Evolutionary conservation across 1,139 yeast species (phyloP).

Genomic region (Ogataea hybrid): DNA sequence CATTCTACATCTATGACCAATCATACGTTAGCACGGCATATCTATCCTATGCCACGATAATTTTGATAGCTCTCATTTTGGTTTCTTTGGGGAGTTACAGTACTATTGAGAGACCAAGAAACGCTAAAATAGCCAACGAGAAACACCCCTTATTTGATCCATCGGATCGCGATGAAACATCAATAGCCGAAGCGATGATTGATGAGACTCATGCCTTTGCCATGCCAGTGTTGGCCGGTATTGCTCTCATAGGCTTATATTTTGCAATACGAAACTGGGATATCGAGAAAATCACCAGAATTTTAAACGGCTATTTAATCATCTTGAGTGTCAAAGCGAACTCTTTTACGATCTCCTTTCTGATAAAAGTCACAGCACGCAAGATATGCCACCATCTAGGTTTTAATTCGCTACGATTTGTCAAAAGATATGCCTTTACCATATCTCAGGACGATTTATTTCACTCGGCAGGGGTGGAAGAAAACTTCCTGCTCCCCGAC

Average conservation of each 20-base stretch:
- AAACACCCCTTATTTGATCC: constrained; percentile 45
- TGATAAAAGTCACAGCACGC: constrained; percentile 29
- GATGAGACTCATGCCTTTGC: constrained; percentile 34
- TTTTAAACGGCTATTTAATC: constrained; percentile 36
- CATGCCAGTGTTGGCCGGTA: constrained; percentile 43
- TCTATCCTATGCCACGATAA: constrained; percentile 16
- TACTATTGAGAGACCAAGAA: constrained; percentile 43
- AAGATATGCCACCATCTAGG: constrained; percentile 24
- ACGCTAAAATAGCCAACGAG: constrained; percentile 41
- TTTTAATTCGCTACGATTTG: constrained; percentile 21
- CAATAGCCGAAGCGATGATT: constrained; percentile 24
- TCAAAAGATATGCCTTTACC: constrained; percentile 33
- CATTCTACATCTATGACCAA: constrained; percentile 23
- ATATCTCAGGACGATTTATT: constrained; percentile 33
- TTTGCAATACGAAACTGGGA: constrained; percentile 36
- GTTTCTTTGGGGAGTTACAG: constrained; percentile 41
- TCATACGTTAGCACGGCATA: constrained; percentile 13
- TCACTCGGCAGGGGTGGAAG: constrained; percentile 33
- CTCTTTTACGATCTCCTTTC: constrained; percentile 26
- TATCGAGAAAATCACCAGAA: constrained; percentile 30
- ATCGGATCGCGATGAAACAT: constrained; percentile 40
- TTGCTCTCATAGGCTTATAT: constrained; percentile 37
- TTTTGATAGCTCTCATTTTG: constrained; percentile 32
- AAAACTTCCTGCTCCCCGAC: constrained; percentile 23
- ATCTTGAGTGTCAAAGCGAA: constrained; percentile 32